Evolutionary conservation across 1,284 basidiomycete genomes (phyloP), one percentile per base, ranked within the genome.

Genomic region (Naganishia liquefaciens): DNA sequence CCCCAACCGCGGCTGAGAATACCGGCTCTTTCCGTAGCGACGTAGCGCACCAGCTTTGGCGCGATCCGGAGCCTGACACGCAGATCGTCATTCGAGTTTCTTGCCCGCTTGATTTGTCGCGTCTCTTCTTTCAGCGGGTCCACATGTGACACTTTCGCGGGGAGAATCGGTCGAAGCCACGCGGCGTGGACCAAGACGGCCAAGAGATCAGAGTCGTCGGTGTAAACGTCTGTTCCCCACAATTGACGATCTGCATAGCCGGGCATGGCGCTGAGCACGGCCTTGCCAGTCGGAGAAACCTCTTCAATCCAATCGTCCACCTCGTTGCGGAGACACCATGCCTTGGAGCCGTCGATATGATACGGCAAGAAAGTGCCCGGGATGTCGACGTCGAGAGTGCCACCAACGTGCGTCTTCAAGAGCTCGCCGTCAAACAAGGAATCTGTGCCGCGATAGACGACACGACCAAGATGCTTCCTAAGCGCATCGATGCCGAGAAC

Each of bases 141-240:
- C 28, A 65, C 43, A 49, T 63, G 40, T 27, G 53, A 50, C 46
- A 60, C 25, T 63, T 15, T 42, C 44, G 37, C 54, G 37, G 63
- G 67, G 27, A 54, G 65, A 21, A 68, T 68, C 74, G 76, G 80
- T 66, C 77, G 75, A 55, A 80, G 71, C 82, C 82, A 84, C 13
- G 83, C 83, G 0, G 81, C 80, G 70, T 85, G 83, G 5, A 84
- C 72, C 37, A 82, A 78, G 54, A 84, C 78, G 17, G 80, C 79
- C 1, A 83, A 75, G 5, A 84, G 75, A 70, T 84, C 82, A 28
- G 83, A 84, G 70, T 85, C 84, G 71, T 85, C 84, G n/a, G 83
- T 84, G 70, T 84, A 85, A 43, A 84, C 81, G 62, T 84, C 83
- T 3, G 82, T 84, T 6, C 84, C 84, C 83, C 83, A 84, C 37